A percentile compares a stretch with the other conserved stretches of the same genome.
phyloP scores from a whole-genome alignment of 1,139 yeast genomes.

The Nakaseomyces bracarensis region DNA sequence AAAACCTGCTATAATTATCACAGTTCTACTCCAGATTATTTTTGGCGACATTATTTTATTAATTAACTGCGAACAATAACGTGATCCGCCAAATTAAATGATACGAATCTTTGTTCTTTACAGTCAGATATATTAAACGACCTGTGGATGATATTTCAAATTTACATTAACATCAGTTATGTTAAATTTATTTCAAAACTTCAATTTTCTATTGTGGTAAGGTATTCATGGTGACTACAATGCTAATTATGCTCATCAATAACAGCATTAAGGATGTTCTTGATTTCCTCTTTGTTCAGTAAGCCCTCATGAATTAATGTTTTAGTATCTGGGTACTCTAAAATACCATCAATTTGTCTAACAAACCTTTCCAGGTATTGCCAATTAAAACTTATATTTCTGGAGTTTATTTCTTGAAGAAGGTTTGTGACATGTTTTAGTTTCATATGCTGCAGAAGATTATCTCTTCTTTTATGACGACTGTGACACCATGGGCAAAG shows the following conservation, averaged over 20 bases:
- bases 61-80: too few species aligned
- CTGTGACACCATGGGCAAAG: slow-evolving; percentile 72
- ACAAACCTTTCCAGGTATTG: slow-evolving; percentile 1
- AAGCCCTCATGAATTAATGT: slow-evolving; percentile 24
- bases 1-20: too few species aligned
- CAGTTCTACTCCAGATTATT: too few species aligned
- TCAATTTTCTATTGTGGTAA: too few species aligned
- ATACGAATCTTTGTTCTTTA: too few species aligned
- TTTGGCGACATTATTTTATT: too few species aligned
- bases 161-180: too few species aligned
- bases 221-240: too few species aligned
- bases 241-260: slow-evolving; percentile 17
- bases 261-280: slow-evolving; percentile 23
- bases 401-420: slow-evolving; percentile 20
- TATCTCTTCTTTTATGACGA: slow-evolving; percentile 65
- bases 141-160: too few species aligned
- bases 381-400: slow-evolving; percentile 16
- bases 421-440: slow-evolving; percentile 25
- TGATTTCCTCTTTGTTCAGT: slow-evolving; percentile 28
- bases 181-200: too few species aligned
- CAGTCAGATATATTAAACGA: too few species aligned
- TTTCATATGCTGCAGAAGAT: slow-evolving; percentile 32
- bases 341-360: slow-evolving; percentile 7
- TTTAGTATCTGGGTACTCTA: slow-evolving; percentile 18
- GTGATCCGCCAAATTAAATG: too few species aligned